Evolutionary conservation across 352 stramenopile species (phyloP).

Genomic region (Phytophthora multivora): DNA sequence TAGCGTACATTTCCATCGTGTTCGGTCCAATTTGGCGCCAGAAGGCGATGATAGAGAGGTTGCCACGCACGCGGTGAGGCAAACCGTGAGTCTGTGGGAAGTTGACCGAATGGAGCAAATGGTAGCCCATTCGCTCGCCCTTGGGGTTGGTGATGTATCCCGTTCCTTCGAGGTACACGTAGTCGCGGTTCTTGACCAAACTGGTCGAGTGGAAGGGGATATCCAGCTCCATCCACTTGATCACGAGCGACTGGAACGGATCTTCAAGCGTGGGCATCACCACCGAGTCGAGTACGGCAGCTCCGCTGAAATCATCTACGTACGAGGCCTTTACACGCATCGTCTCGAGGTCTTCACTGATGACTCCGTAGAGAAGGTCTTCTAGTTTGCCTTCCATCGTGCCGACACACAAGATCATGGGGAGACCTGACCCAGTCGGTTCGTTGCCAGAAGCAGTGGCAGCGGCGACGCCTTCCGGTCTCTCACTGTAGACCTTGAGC

Average conservation of each 20-base stretch:
- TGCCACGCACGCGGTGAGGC: slow-evolving; percentile 14
- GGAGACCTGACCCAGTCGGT: slow-evolving; percentile 11
- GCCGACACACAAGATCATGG: slow-evolving; percentile 15
- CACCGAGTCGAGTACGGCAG: not conserved
- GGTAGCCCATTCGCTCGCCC: slow-evolving; percentile 7
- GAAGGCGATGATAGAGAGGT: slow-evolving; percentile 7
- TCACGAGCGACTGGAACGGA: slow-evolving; percentile 30
- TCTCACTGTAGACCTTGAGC: slow-evolving; percentile 14
- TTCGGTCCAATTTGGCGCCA: slow-evolving; percentile 8
- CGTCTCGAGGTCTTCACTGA: slow-evolving; percentile 9
- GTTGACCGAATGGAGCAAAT: slow-evolving; percentile 26
- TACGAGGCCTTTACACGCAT: slow-evolving; percentile 6
- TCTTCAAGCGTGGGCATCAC: slow-evolving; percentile 1
- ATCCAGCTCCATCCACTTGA: slow-evolving; percentile 41
- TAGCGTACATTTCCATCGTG: slow-evolving; percentile 14
- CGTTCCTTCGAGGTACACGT: slow-evolving; percentile 28
- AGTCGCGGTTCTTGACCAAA: slow-evolving; percentile 25
- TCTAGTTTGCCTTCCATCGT: slow-evolving; percentile 21
- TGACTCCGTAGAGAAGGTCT: slow-evolving; percentile 22
- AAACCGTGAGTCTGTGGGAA: slow-evolving; percentile 21
- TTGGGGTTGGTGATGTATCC: slow-evolving; percentile 15
- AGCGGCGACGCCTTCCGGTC: slow-evolving; percentile 2
- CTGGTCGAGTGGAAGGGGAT: slow-evolving; percentile 23
- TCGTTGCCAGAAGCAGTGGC: slow-evolving; percentile 4
- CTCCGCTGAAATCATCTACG: not conserved